Base-by-base conservation (phyloP, 306 rosid species). In the Cicer pinnatifidum region DNA sequence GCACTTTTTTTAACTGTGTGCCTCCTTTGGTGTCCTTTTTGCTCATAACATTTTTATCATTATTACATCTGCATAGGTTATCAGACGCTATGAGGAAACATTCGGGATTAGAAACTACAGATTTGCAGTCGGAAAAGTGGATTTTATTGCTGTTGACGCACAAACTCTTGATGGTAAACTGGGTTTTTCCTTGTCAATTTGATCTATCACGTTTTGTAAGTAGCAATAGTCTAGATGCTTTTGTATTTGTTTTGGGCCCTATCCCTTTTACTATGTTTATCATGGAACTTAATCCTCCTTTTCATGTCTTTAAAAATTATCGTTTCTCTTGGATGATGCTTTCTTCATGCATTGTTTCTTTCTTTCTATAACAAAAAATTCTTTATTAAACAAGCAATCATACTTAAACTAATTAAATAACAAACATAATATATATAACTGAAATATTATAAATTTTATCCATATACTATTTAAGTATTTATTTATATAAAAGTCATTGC, bases 81-180 rank as follows among this genome's bases (percentile, higher is more conserved):
- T 86, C 75, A 52, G 4, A 38, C 92, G 96, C 37, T 92, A 88
- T 52, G 96, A 89, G 62, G 88, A 82, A 64, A 78, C 83, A 79
- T 89, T 89, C 52, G 93, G 96, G 57, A 73, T 37, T 70, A 81
- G 93, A 81, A 89, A 86, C 83, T 77, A 83, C 78, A 84, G 37
- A 70, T 85, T 89, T 80, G 10, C 69, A 0, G 75, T 84, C 60
- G 97, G 97, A 63, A 83, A 88, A 67, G 96, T 89, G 50, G 90
- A 89, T 84, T 92, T 92, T 64, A 39, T 92, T 77, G 90, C 88
- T 5, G 50, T 92, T 77, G 97, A 92, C 85, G 79, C 93, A 40
- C 97, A 89, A 84, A 85, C 79, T 78, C 40, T 92, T 58, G 97
- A 89, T 80, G 97, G 93, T 89, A 86, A 76, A 58, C 60, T 53